Evolutionary conservation across 768 basidiomycete genomes (phyloP).

Genomic region (Sistotremastrum suecicum): DNA sequence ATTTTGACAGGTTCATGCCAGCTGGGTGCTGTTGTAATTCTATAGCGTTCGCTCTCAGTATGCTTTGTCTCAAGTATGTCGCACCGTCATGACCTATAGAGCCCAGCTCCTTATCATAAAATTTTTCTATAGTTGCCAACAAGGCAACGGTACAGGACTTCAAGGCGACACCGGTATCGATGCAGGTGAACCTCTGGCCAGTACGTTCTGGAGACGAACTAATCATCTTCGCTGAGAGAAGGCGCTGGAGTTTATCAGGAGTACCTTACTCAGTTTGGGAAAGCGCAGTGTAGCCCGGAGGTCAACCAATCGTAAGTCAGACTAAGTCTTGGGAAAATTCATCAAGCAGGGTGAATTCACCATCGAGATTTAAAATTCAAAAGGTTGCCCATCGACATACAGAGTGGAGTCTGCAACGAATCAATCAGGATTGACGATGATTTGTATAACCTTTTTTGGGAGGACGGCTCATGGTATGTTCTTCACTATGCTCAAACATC

Average conservation of each 20-base stretch:
- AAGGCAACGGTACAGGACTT: slow-evolving; percentile 1
- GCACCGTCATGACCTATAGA: no score
- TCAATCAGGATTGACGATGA: slow-evolving; percentile 11
- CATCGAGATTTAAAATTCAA: slow-evolving; percentile 1
- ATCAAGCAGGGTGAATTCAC: no score
- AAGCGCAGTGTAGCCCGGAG: slow-evolving; percentile 9
- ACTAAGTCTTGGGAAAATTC: not conserved
- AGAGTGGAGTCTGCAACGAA: slow-evolving; percentile 11
- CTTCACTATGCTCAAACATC: not conserved
- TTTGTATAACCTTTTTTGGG: slow-evolving; percentile 11
- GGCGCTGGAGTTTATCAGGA: slow-evolving; percentile 4
- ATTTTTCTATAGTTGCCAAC: slow-evolving; percentile 14
- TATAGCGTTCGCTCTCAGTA: slow-evolving; percentile 14
- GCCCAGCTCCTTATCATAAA: no score
- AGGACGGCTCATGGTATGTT: slow-evolving; percentile 10
- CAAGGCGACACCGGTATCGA: slow-evolving; percentile 6
- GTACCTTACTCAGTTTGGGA: slow-evolving; percentile 4
- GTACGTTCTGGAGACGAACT: no score
- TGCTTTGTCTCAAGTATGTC: slow-evolving; percentile 16
- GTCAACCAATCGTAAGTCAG: slow-evolving; percentile 11
- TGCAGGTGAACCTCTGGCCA: no score
- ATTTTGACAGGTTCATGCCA: not conserved
- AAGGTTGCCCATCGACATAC: slow-evolving; percentile 5
- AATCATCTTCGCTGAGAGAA: not conserved
- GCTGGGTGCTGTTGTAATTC: slow-evolving; percentile 17